Evolutionary conservation across 2,329 filamentous ascomycete genomes (phyloP).

Genomic region (Paecilomyces fulvus): DNA sequence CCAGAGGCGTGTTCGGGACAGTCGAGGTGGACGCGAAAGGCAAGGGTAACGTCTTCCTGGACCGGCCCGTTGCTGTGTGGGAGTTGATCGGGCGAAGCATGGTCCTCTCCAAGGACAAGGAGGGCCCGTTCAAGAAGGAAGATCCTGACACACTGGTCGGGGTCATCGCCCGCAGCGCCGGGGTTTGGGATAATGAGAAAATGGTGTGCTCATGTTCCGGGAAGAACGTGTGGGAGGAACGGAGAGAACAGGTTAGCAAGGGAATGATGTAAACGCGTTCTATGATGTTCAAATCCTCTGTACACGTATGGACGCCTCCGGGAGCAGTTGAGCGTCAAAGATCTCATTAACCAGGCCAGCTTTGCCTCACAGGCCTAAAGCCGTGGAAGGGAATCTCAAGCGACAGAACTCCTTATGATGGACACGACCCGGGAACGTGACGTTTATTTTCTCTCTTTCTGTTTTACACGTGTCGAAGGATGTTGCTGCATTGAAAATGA

Average conservation of each 20-base stretch:
- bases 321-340: not conserved
- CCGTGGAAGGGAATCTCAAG: not conserved
- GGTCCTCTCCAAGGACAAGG: constrained; percentile 65
- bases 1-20: constrained; percentile 61
- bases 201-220: constrained; percentile 96
- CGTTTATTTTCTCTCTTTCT: not conserved
- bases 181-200: constrained; percentile 99
- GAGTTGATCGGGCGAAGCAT: constrained; percentile 92
- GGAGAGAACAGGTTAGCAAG: constrained; percentile 76
- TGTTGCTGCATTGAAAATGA: not conserved
- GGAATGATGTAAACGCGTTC: constrained; percentile 63
- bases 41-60: constrained; percentile 69
- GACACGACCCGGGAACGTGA: not conserved
- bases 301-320: not conserved
- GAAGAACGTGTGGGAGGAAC: constrained; percentile 97
- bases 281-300: not conserved
- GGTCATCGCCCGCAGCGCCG: constrained; percentile 88
- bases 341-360: not conserved
- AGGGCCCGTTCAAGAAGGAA: constrained; percentile 56
- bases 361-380: not conserved
- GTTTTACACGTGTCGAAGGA: not conserved
- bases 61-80: constrained; percentile 80
- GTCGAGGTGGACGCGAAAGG: constrained; percentile 69
- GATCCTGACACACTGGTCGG: constrained; percentile 82
- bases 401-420: not conserved